phyloP scores from a whole-genome alignment of 371 early-diverging fungal species.

The Fennellomyces sp. region DNA sequence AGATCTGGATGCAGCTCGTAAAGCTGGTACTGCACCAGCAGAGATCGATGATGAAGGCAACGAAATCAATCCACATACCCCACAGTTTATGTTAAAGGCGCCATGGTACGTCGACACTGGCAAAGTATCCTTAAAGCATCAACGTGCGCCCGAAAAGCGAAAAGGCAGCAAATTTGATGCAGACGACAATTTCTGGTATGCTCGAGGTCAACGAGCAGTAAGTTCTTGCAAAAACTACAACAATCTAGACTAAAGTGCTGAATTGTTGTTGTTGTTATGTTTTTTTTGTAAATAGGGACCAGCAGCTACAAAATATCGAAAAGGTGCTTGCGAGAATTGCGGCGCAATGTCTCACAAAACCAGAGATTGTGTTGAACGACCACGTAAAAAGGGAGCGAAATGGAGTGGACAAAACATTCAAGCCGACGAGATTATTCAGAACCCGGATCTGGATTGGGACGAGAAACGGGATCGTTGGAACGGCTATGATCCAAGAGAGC shows the following conservation, averaged over 20 bases:
- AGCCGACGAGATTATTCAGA: slow-evolving; percentile 84
- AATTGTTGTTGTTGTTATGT: slow-evolving; percentile 8
- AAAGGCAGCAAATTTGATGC: slow-evolving; percentile 36
- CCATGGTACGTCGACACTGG: slow-evolving; percentile 97
- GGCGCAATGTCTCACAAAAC: slow-evolving; percentile 95
- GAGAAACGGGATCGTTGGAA: slow-evolving; percentile 98
- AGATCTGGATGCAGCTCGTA: slow-evolving; percentile 88
- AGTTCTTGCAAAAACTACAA: slow-evolving; percentile 10
- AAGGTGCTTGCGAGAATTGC: slow-evolving; percentile 96
- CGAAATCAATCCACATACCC: slow-evolving; percentile 99
- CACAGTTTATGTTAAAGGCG: slow-evolving; percentile 93
- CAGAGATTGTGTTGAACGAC: slow-evolving; percentile 93
- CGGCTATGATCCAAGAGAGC: slow-evolving; percentile 91
- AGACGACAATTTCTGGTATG: slow-evolving; percentile 79
- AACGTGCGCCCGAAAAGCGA: slow-evolving; percentile 59
- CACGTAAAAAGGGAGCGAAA: slow-evolving; percentile 87
- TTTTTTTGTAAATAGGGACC: slow-evolving; percentile 56
- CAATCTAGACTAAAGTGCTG: background rate
- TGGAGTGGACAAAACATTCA: slow-evolving; percentile 86
- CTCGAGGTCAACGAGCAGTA: slow-evolving; percentile 75
- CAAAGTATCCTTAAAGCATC: slow-evolving; percentile 89
- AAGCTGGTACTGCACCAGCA: slow-evolving; percentile 91
- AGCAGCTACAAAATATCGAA: slow-evolving; percentile 89
- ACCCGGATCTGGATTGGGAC: slow-evolving; percentile 88
- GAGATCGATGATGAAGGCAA: slow-evolving; percentile 90